Evolutionary conservation across 225 moss, liverwort and hornwort genomes (phyloP).

Genomic region (Pleurozium schreberi): DNA sequence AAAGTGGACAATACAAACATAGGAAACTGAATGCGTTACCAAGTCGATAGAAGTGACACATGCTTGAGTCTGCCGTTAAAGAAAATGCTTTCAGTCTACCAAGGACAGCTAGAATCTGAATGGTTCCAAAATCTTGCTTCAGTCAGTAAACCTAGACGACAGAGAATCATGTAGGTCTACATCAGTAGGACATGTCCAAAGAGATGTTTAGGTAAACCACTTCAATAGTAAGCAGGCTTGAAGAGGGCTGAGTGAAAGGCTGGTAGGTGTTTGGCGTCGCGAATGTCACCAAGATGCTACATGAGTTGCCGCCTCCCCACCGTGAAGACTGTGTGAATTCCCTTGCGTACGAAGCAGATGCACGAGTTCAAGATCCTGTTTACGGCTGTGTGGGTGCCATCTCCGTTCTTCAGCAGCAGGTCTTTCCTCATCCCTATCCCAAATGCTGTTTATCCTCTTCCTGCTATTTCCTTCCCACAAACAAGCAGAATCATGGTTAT

Average conservation of each 20-base stretch:
- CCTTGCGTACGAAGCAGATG: constrained; percentile 94
- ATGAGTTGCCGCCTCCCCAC: constrained; percentile 96
- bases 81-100: background rate
- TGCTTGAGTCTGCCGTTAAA: background rate
- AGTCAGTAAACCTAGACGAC: background rate
- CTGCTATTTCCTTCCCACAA: background rate
- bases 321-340: constrained; percentile 98
- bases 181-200: background rate
- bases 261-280: constrained; percentile 94
- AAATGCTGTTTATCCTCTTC: background rate
- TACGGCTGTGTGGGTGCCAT: constrained; percentile 96
- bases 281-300: constrained; percentile 96
- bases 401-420: constrained; percentile 90
- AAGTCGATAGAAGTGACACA: background rate
- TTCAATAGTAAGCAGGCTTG: constrained; percentile 17
- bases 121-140: background rate
- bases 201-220: constrained; percentile 17
- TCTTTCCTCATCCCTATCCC: constrained; percentile 12
- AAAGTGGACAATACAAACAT: background rate
- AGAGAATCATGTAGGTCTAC: background rate
- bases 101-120: constrained; percentile 4
- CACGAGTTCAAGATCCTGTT: constrained; percentile 94
- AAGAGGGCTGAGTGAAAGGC: constrained; percentile 42
- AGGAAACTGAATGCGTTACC: background rate
- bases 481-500: background rate